These are phyloP conservation scores for Fusarium denticulatum DNA, from an alignment of 2,329 filamentous ascomycete genomes.

Conservation along the genomic window DNA sequence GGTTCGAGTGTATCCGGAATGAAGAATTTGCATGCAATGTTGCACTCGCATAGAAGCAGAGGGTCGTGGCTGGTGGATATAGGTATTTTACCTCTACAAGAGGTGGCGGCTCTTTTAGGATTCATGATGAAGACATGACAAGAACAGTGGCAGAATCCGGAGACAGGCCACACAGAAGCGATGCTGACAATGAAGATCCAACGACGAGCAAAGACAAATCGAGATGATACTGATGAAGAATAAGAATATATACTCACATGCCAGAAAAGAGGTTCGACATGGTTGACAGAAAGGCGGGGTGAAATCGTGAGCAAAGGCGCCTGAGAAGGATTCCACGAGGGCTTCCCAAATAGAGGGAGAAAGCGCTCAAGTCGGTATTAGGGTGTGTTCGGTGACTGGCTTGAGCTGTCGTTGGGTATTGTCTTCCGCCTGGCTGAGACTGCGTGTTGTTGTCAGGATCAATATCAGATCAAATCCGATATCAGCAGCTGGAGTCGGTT, in stretches of 20 bases:
- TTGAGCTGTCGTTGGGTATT: not conserved
- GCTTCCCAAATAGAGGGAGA: slow-evolving; percentile 10
- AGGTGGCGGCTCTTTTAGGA: not conserved
- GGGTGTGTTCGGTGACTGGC: not conserved
- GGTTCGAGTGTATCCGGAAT: slow-evolving; percentile 10
- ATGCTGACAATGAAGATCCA: not conserved
- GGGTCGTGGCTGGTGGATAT: slow-evolving; percentile 4
- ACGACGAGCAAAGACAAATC: not conserved
- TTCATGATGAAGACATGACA: not conserved
- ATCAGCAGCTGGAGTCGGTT: slow-evolving; percentile 35
- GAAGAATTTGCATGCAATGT: not conserved
- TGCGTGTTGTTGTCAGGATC: slow-evolving; percentile 30
- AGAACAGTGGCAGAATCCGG: not conserved
- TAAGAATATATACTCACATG: slow-evolving; percentile 61
- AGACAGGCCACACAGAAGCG: not conserved
- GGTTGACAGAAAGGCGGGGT: slow-evolving; percentile 44
- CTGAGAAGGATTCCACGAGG: slow-evolving; percentile 31
- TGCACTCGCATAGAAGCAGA: slow-evolving; percentile 26
- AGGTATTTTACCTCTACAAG: slow-evolving; percentile 1
- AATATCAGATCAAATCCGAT: slow-evolving; percentile 28
- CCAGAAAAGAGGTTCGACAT: slow-evolving; percentile 72
- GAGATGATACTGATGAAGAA: not conserved
- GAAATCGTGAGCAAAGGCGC: slow-evolving; percentile 38
- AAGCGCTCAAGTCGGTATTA: not conserved
- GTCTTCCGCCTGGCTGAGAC: not conserved